Evolutionary conservation across 192 early-diverging fungal species (phyloP).

Genomic region (Chytriomyces confervae): DNA sequence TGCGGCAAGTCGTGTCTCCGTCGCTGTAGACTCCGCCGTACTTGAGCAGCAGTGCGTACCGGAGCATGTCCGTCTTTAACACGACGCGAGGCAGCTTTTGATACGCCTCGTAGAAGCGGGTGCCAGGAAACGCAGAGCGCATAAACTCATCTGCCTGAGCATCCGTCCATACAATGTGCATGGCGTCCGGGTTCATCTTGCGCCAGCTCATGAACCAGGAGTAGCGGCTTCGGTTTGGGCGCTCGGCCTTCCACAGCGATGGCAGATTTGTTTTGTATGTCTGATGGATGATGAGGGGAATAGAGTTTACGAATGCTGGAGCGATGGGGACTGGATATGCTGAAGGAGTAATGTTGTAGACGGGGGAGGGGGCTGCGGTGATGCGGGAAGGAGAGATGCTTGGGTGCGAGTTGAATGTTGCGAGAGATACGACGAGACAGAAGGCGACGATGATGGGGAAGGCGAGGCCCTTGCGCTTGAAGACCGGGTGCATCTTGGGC

Average conservation of each 20-base stretch:
- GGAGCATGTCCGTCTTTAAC: constrained; percentile 3
- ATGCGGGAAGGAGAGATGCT: too few relatives aligned
- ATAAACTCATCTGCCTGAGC: background rate
- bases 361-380: too few relatives aligned
- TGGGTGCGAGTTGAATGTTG: too few relatives aligned
- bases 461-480: too few relatives aligned
- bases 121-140: background rate
- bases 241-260: background rate
- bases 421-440: too few relatives aligned
- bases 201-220: constrained; percentile 6
- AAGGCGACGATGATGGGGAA: too few relatives aligned
- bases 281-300: background rate
- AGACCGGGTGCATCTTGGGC: too few relatives aligned
- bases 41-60: constrained; percentile 34
- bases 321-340: background rate
- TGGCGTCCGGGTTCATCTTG: background rate
- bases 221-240: background rate
- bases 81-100: constrained; percentile 9
- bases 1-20: constrained; percentile 32
- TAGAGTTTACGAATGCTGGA: background rate
- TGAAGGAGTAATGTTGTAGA: too few relatives aligned
- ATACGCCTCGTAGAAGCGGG: background rate
- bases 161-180: constrained; percentile 9
- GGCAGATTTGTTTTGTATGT: background rate
- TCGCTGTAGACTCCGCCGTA: constrained; percentile 46